phyloP scores from a whole-genome alignment of 306 rosid species.

The Geum urbanum region DNA sequence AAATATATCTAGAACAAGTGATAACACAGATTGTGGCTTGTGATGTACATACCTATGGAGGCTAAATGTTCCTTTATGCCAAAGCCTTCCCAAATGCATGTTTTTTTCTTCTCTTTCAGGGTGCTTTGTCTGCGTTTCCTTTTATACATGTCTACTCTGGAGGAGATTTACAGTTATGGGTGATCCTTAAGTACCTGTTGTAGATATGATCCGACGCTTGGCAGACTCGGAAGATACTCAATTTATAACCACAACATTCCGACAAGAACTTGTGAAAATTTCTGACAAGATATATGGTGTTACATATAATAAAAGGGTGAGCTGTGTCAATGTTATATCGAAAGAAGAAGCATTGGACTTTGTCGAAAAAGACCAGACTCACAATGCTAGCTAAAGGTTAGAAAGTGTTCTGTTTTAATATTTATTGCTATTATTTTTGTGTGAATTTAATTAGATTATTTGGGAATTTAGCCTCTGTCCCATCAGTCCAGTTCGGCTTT shows the following conservation, averaged over 20 bases:
- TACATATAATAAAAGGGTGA: conserved; percentile 88
- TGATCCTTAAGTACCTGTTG: conserved; percentile 41
- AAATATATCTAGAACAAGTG: neutral
- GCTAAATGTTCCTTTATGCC: neutral
- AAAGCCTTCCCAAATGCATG: neutral
- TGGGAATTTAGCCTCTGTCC: neutral
- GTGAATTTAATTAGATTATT: neutral
- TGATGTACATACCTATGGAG: neutral
- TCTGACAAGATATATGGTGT: conserved; percentile 90
- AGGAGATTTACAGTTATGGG: conserved; percentile 20
- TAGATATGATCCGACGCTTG: conserved; percentile 93
- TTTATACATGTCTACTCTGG: conserved; percentile 10
- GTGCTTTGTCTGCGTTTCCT: neutral
- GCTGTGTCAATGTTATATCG: conserved; percentile 69
- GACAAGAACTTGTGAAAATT: conserved; percentile 92
- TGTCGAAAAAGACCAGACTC: conserved; percentile 85
- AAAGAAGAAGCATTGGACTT: conserved; percentile 75
- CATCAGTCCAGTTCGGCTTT: neutral
- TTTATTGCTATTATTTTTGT: neutral
- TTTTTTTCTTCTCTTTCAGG: neutral
- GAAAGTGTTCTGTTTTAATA: neutral
- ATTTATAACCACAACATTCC: conserved; percentile 89
- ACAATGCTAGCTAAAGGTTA: conserved; percentile 71
- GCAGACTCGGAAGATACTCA: conserved; percentile 84
- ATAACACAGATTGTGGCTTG: neutral